A percentile compares a stretch with the other conserved stretches of the same genome.
phyloP scores from a whole-genome alignment of 768 basidiomycete genomes.

The Agrocybe praecox region DNA sequence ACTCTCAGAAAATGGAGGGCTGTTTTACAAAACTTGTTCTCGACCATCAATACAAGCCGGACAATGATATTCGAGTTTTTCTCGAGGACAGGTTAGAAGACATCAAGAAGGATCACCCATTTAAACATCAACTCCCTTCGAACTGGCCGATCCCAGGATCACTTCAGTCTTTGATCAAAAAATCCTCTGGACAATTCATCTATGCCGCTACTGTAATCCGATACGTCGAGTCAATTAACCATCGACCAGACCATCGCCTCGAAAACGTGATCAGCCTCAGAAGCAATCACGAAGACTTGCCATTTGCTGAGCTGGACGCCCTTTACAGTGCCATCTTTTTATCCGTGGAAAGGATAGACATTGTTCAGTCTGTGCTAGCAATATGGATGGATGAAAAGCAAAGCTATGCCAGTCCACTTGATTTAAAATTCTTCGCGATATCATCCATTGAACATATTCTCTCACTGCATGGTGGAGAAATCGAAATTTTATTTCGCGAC shows the following conservation, averaged over 20 bases:
- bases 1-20: neutral
- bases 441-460: no score
- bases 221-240: slow-evolving; percentile 6
- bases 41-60: neutral
- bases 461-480: slow-evolving; percentile 8
- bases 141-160: slow-evolving; percentile 5
- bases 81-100: neutral
- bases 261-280: neutral
- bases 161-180: neutral
- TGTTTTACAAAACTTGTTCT: neutral
- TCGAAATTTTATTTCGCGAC: slow-evolving; percentile 13
- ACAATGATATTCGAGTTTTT: neutral
- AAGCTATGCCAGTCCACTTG: slow-evolving; percentile 17
- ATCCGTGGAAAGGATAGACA: no score
- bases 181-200: slow-evolving; percentile 20
- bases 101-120: slow-evolving; percentile 12
- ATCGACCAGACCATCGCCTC: slow-evolving; percentile 6
- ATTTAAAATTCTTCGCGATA: neutral
- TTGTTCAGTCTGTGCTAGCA: no score
- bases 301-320: slow-evolving; percentile 12
- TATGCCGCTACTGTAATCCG: slow-evolving; percentile 15
- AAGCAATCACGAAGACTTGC: slow-evolving; percentile 11
- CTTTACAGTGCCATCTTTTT: no score
- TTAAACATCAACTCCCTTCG: neutral
- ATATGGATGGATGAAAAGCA: no score